These are phyloP conservation scores for Mucor ambiguus DNA, from an alignment of 371 early-diverging fungal genomes.

Conservation along the genomic window DNA sequence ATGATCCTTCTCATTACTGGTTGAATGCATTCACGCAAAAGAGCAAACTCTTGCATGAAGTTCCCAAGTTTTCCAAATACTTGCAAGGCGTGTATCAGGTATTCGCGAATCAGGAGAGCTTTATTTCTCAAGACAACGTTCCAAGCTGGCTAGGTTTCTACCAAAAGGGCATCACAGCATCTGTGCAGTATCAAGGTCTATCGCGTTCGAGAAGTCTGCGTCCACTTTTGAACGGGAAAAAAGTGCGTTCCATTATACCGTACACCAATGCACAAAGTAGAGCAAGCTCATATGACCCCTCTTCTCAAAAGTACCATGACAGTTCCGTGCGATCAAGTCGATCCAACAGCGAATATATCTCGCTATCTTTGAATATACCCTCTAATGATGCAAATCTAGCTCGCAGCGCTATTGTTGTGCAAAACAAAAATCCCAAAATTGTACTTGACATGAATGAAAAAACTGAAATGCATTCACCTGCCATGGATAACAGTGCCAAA, in stretches of 20 bases:
- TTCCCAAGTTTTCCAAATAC: conserved; percentile 13
- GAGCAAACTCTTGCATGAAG: conserved; percentile 1
- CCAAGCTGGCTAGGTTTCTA: conserved; percentile 88
- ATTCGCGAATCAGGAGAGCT: neutral
- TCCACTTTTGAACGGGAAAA: conserved; percentile 10
- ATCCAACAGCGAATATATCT: neutral
- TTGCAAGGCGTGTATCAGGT: conserved; percentile 9
- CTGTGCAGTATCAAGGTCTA: conserved; percentile 14
- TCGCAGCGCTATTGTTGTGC: neutral
- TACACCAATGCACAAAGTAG: neutral
- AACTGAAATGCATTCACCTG: conserved; percentile 1
- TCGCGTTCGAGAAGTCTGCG: conserved; percentile 12
- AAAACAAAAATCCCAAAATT: neutral
- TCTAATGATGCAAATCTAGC: neutral
- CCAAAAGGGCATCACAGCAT: conserved; percentile 84
- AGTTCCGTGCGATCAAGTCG: neutral
- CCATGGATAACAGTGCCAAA: neutral
- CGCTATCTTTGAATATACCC: neutral
- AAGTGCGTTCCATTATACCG: neutral
- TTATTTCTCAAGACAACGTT: conserved; percentile 67
- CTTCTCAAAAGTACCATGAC: neutral
- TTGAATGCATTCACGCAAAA: conserved; percentile 6
- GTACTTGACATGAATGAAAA: neutral
- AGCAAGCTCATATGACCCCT: neutral
- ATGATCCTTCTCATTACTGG: conserved; percentile 6